Evolutionary conservation across 495 filamentous ascomycete species (phyloP).

Genomic region (Glonium stellatum): DNA sequence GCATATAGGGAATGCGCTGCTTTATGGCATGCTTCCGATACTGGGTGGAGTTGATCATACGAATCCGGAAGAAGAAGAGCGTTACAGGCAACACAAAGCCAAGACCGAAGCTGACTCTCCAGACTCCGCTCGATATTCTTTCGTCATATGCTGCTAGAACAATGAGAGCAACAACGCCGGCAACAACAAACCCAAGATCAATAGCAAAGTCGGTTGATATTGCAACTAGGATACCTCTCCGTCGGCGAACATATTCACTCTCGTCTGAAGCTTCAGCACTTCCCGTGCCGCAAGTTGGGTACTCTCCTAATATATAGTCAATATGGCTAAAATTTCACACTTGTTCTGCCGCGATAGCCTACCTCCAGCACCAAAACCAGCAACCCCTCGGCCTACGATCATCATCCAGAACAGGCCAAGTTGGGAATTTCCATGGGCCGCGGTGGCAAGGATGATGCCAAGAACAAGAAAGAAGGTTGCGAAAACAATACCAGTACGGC

Average conservation of each 20-base stretch:
- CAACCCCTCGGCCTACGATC: slow-evolving; percentile 18
- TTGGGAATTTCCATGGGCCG: slow-evolving; percentile 12
- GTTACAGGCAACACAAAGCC: slow-evolving; percentile 33
- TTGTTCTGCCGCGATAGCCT: too few species aligned
- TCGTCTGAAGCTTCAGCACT: slow-evolving; percentile 39
- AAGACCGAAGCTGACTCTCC: slow-evolving; percentile 35
- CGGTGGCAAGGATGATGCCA: slow-evolving; percentile 22
- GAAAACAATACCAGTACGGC: slow-evolving; percentile 34
- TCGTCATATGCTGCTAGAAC: slow-evolving; percentile 31
- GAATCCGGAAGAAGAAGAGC: slow-evolving; percentile 40
- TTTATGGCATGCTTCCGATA: slow-evolving; percentile 19
- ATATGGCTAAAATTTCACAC: not conserved
- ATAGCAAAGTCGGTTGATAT: slow-evolving; percentile 36
- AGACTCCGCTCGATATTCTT: slow-evolving; percentile 31
- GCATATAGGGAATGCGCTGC: slow-evolving; percentile 29
- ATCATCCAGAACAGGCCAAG: slow-evolving; percentile 29
- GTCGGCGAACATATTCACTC: slow-evolving; percentile 27
- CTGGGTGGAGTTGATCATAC: slow-evolving; percentile 29
- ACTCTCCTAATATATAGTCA: slow-evolving; percentile 25
- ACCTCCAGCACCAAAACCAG: slow-evolving; percentile 26
- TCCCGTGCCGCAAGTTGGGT: slow-evolving; percentile 35
- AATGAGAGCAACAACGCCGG: slow-evolving; percentile 32
- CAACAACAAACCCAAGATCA: slow-evolving; percentile 34
- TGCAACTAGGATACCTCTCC: slow-evolving; percentile 37
- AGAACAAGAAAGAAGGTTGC: slow-evolving; percentile 33